Conservation (phyloP, 23 red algal genomes). For the Gracilaria domingensis region DNA sequence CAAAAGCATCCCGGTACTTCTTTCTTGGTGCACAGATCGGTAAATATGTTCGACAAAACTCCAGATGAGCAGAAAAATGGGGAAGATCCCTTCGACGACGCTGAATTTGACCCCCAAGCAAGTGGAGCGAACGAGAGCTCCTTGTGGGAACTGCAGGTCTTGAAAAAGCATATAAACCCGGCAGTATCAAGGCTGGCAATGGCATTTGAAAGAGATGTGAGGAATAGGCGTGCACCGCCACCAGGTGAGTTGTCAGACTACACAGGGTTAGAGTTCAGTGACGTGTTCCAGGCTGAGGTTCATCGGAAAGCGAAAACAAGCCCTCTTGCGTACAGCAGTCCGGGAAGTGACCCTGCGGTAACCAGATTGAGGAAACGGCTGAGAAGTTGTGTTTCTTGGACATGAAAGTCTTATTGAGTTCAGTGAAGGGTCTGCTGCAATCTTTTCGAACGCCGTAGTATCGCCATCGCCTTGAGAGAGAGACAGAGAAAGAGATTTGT, state of each 20-base stretch:
- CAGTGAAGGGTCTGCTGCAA: no score
- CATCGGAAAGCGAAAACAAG: slow-evolving; percentile 52
- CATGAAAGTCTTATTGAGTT: not conserved
- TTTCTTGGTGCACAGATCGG: slow-evolving; percentile 76
- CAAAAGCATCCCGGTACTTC: slow-evolving; percentile 77
- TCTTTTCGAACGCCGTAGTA: no score
- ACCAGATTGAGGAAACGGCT: slow-evolving; percentile 25
- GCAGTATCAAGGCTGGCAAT: slow-evolving; percentile 69
- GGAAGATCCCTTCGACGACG: slow-evolving; percentile 81
- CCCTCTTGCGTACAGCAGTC: slow-evolving; percentile 55
- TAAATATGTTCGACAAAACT: slow-evolving; percentile 64
- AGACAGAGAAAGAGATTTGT: no score
- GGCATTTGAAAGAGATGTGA: slow-evolving; percentile 70
- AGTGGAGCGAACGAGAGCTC: slow-evolving; percentile 71
- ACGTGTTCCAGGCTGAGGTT: slow-evolving; percentile 75
- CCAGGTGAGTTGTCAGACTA: slow-evolving; percentile 70
- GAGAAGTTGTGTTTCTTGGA: slow-evolving; percentile 32
- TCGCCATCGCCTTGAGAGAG: no score
- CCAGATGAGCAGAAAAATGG: not conserved
- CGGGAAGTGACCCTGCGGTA: slow-evolving; percentile 32
- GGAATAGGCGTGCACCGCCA: slow-evolving; percentile 27
- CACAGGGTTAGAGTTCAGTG: slow-evolving; percentile 55
- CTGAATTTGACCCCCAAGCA: slow-evolving; percentile 53
- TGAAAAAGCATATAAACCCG: slow-evolving; percentile 73
- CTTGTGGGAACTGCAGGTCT: slow-evolving; percentile 85